These are phyloP conservation scores for Boletus patriciae DNA, from an alignment of 768 basidiomycete genomes.

Conservation along the genomic window DNA sequence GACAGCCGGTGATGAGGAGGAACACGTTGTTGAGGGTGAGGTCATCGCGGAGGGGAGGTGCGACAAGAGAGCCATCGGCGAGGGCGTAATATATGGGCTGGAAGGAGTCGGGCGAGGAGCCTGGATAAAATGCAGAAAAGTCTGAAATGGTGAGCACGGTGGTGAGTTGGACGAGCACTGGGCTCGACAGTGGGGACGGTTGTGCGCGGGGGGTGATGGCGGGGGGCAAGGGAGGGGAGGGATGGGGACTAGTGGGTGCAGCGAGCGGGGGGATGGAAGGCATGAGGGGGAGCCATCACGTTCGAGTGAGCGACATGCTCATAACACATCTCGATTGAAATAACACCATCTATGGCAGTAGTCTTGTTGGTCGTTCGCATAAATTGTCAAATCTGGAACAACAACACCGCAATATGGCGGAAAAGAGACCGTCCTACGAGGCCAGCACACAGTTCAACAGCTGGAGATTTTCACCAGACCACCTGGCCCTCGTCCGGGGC, in stretches of 20 bases:
- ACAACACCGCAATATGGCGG: background rate
- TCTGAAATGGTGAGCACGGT: background rate
- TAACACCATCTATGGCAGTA: background rate
- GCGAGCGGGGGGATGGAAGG: background rate
- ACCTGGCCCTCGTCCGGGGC: constrained; percentile 58
- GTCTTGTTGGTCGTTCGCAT: background rate
- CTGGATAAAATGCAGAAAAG: background rate
- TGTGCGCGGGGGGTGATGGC: background rate
- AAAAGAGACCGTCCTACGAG: constrained; percentile 58
- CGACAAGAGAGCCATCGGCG: constrained; percentile 6
- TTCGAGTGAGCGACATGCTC: too few species aligned
- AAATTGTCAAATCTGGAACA: background rate
- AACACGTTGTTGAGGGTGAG: background rate
- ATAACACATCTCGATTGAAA: too few species aligned
- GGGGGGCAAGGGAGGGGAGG: background rate
- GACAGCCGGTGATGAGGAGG: background rate
- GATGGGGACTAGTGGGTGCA: background rate
- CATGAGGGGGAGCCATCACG: background rate
- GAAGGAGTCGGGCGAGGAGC: background rate
- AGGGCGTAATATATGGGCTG: background rate
- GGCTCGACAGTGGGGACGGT: background rate
- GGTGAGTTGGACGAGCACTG: background rate
- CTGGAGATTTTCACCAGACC: constrained; percentile 83
- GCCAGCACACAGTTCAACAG: constrained; percentile 79
- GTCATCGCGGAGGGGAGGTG: background rate